phyloP scores from a whole-genome alignment of 2,329 filamentous ascomycete genomes.

The Akanthomyces lecanii region DNA sequence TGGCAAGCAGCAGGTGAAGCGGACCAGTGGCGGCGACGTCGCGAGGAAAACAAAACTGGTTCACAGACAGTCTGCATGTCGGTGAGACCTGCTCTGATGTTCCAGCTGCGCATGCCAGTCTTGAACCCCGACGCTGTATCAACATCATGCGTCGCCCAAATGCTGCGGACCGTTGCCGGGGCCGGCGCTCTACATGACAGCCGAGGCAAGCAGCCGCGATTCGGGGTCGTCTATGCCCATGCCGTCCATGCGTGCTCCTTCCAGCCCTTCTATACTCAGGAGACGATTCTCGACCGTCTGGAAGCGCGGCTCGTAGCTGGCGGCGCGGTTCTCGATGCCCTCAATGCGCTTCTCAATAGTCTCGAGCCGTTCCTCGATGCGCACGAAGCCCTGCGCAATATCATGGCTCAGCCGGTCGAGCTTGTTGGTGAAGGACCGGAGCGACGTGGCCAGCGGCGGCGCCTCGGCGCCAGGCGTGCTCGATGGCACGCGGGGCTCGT shows the following conservation, averaged over 20 bases:
- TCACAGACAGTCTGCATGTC: not conserved
- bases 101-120: not conserved
- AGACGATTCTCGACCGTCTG: constrained; percentile 38
- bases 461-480: constrained; percentile 54
- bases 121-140: not conserved
- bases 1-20: not conserved
- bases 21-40: no score
- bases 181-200: constrained; percentile 38
- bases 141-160: not conserved
- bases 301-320: constrained; percentile 41
- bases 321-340: constrained; percentile 45
- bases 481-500: constrained; percentile 54
- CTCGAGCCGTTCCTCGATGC: constrained; percentile 48
- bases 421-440: constrained; percentile 56
- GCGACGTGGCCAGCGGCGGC: constrained; percentile 53
- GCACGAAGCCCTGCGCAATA: constrained; percentile 47
- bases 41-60: not conserved
- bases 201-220: constrained; percentile 39
- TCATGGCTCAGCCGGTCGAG: constrained; percentile 57
- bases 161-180: constrained; percentile 13
- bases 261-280: constrained; percentile 35
- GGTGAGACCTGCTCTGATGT: no score
- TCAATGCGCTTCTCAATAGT: constrained; percentile 53
- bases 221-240: constrained; percentile 45
- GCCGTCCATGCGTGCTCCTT: constrained; percentile 39